These are phyloP conservation scores for Plectosphaerella cucumerina DNA, from an alignment of 2,329 filamentous ascomycete genomes.

Conservation along the genomic window DNA sequence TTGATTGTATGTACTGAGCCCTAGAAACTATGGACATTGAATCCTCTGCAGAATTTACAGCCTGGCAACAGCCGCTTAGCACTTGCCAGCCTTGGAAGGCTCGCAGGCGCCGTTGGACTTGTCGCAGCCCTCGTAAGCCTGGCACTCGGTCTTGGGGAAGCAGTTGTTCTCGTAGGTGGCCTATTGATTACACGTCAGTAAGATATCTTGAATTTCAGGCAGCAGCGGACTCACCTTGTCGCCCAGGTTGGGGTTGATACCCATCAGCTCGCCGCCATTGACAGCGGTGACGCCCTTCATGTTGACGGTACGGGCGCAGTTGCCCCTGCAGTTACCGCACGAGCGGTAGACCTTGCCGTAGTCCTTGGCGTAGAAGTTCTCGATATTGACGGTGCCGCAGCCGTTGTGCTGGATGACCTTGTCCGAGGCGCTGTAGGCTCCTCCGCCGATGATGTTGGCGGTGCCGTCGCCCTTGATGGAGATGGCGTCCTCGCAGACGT, in stretches of 20 bases:
- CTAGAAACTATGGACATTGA: too few relatives aligned
- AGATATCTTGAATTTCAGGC: not conserved
- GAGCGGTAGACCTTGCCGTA: constrained; percentile 39
- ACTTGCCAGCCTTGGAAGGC: constrained; percentile 15
- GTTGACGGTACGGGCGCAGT: constrained; percentile 18
- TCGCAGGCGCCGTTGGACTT: constrained; percentile 22
- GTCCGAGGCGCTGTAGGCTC: constrained; percentile 36
- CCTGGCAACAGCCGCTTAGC: not conserved
- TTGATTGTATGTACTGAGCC: too few relatives aligned
- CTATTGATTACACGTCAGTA: constrained; percentile 9
- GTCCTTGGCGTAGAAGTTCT: constrained; percentile 38
- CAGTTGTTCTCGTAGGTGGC: constrained; percentile 25
- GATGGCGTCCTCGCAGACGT: constrained; percentile 35
- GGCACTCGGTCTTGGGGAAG: constrained; percentile 21
- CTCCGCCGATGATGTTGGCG: constrained; percentile 27
- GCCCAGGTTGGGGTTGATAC: constrained; percentile 26
- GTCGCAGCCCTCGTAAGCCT: constrained; percentile 23
- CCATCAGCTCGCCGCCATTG: constrained; percentile 26
- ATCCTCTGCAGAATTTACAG: not conserved
- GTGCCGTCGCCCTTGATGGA: constrained; percentile 4
- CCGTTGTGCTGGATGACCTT: constrained; percentile 45
- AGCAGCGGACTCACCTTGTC: constrained; percentile 3
- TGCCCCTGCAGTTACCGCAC: constrained; percentile 37
- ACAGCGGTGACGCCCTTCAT: constrained; percentile 28
- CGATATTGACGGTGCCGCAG: constrained; percentile 33